Conservation (phyloP, 768 basidiomycete genomes). For the Flagelloscypha sp. region DNA sequence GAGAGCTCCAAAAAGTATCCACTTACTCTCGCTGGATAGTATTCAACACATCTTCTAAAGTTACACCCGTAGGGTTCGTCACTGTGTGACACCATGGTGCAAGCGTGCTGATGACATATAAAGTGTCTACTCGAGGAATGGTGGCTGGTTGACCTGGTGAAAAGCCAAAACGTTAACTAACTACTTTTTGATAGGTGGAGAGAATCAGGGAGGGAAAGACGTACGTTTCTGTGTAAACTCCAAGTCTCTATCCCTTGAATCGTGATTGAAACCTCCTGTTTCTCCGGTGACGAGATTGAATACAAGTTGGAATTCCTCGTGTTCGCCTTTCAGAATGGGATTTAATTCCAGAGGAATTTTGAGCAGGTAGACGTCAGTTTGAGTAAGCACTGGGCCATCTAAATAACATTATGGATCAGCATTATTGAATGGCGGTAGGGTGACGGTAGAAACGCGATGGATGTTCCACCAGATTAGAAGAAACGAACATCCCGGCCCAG, state of each 20-base stretch:
- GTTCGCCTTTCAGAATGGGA: slow-evolving; percentile 55
- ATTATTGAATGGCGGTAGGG: slow-evolving; percentile 4
- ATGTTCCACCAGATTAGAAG: neutral
- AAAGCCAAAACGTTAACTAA: too few relatives aligned
- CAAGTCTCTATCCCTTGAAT: slow-evolving; percentile 51
- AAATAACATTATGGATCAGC: slow-evolving; percentile 1
- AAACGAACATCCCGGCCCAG: slow-evolving; percentile 35
- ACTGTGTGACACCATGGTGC: slow-evolving; percentile 78
- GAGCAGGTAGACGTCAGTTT: slow-evolving; percentile 77
- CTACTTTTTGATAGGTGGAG: too few relatives aligned
- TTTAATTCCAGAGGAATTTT: slow-evolving; percentile 61
- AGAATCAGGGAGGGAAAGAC: slow-evolving; percentile 24
- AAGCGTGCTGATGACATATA: slow-evolving; percentile 48
- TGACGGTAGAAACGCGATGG: neutral
- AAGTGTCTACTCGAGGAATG: slow-evolving; percentile 52
- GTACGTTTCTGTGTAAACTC: slow-evolving; percentile 41
- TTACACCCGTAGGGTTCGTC: slow-evolving; percentile 65
- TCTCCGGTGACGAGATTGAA: slow-evolving; percentile 69
- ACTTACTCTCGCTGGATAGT: slow-evolving; percentile 72
- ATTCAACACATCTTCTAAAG: slow-evolving; percentile 65
- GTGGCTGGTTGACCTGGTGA: slow-evolving; percentile 67
- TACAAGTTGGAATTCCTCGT: slow-evolving; percentile 48
- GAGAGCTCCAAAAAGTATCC: neutral
- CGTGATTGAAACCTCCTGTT: slow-evolving; percentile 53
- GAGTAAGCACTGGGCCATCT: slow-evolving; percentile 76